Conservation (phyloP, 2,329 filamentous ascomycete genomes). For the Colletotrichum spinosum region DNA sequence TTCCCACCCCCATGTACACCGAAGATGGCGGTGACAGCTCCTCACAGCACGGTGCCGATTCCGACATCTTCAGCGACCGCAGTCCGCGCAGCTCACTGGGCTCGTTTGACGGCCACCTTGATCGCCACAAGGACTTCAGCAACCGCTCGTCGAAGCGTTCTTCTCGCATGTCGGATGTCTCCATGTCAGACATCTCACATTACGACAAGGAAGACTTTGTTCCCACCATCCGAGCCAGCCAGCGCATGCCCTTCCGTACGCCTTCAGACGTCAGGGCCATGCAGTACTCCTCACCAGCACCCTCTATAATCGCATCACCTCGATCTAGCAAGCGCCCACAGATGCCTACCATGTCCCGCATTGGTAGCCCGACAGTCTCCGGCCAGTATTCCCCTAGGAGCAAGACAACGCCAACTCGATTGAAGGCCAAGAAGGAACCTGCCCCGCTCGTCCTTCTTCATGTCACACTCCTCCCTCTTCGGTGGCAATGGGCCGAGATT, state of each 20-base stretch:
- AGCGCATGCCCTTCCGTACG: constrained; percentile 75
- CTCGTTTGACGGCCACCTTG: constrained; percentile 53
- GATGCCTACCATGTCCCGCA: constrained; percentile 63
- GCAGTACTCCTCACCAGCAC: constrained; percentile 77
- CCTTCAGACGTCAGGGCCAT: constrained; percentile 76
- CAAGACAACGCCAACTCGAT: constrained; percentile 65
- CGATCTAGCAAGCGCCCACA: constrained; percentile 62
- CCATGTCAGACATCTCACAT: constrained; percentile 53
- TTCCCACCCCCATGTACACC: background rate
- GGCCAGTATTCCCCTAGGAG: constrained; percentile 67
- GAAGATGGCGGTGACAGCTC: constrained; percentile 56
- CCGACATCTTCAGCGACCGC: constrained; percentile 70
- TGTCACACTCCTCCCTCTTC: constrained; percentile 78
- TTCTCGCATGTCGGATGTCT: constrained; percentile 63
- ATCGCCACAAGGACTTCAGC: constrained; percentile 45
- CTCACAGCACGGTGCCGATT: constrained; percentile 64
- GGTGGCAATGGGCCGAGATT: constrained; percentile 72
- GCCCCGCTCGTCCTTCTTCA: constrained; percentile 82
- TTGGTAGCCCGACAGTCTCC: constrained; percentile 66
- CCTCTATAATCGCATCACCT: constrained; percentile 62
- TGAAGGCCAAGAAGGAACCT: constrained; percentile 65
- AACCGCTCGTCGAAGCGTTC: constrained; percentile 50
- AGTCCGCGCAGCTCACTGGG: constrained; percentile 68
- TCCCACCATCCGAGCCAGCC: constrained; percentile 67
- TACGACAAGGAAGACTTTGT: constrained; percentile 59